Base-by-base conservation (phyloP, 2,329 filamentous ascomycete species). In the Pleomassaria siparia region DNA sequence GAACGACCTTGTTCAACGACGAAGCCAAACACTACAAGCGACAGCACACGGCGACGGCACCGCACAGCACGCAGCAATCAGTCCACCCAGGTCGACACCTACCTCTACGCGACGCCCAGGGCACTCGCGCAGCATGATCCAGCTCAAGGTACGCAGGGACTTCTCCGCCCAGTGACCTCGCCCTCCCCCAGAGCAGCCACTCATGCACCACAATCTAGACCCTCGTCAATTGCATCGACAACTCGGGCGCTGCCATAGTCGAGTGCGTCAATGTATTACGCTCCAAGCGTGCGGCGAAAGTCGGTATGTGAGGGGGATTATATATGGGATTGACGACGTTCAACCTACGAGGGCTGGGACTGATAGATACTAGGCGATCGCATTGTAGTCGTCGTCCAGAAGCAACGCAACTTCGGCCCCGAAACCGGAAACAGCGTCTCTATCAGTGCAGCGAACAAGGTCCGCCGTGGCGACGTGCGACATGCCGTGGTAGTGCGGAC, bases 211-310 rank as follows among this genome's bases (percentile, higher is more conserved):
- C 49, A 52, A 52, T 76, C 56, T 73, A 78, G 94, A 88, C 91
- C 71, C 90, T 99, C 84, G 83, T 99, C 65, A 96, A 94, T 77
- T 97, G 94, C 86, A 97, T 99, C 84, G 94, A 99, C 86, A 99
- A 96, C 80, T 97, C 94, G 58, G 94, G 94, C 71, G 94, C 94
- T 61, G 91, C 94, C 64, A 81, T 99, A 59, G 94, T 97, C 76
- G 94, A 99, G 78, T 99, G 94, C 77, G 89, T 88, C 71, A 87
- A 92, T 71, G 88, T 97, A 54, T 79, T 99, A 65, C 89, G 89
- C 67, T 94, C 92, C 77, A 95, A 96, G 78, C 80, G 85, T 59
- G 84, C 86, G 65, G 94, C 92, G 50, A 87, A 86, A 67, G 91
- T 99, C 67, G 94, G 91, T 96, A 81, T 64, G 80, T 64, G 16